phyloP scores from a whole-genome alignment of 176 grass and related monocot species.

The Aechmea fasciata region DNA sequence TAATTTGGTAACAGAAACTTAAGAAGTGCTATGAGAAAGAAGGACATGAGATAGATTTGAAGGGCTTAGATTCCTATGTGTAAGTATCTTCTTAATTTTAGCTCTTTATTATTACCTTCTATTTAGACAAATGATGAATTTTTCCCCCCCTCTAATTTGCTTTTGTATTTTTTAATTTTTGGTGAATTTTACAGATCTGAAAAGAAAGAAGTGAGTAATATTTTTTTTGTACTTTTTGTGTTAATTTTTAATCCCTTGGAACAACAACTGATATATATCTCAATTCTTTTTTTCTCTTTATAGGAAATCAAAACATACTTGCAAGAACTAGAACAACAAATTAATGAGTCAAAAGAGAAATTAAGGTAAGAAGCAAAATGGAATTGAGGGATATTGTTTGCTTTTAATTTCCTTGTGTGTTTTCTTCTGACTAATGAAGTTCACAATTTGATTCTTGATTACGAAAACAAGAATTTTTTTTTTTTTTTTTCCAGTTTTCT shows the following conservation, averaged over 20 bases:
- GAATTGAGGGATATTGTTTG: not conserved
- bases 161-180: not conserved
- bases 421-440: too few species aligned
- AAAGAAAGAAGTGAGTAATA: not conserved
- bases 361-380: not conserved
- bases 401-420: not conserved
- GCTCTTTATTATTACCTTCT: not conserved
- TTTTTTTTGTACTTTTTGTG: not conserved
- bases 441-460: too few species aligned
- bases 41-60: not conserved
- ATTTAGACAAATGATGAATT: not conserved
- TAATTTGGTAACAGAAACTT: constrained; percentile 2
- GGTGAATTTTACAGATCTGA: not conserved
- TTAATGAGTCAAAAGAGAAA: not conserved
- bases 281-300: not conserved
- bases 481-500: too few species aligned
- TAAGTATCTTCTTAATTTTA: not conserved
- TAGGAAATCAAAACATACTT: not conserved
- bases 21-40: not conserved
- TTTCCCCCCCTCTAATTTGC: not conserved
- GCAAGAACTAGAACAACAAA: not conserved
- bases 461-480: too few species aligned
- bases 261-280: not conserved
- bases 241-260: not conserved
- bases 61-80: not conserved